Conservation (phyloP, 306 rosid genomes). For the Luffa acutangula region DNA sequence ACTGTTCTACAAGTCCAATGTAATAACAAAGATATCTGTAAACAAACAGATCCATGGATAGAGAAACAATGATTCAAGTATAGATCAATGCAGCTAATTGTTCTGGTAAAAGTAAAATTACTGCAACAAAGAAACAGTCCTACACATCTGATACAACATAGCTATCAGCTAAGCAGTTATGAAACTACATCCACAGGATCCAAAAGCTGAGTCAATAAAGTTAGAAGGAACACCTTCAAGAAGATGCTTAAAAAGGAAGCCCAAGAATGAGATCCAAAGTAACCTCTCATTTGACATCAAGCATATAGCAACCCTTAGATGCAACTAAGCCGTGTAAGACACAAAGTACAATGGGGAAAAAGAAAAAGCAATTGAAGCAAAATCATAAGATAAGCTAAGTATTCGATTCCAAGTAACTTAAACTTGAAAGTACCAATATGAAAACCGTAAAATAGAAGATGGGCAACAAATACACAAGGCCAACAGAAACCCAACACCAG, state of each 20-base stretch:
- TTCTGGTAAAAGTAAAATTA: background rate
- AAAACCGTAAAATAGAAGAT: background rate
- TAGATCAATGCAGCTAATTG: background rate
- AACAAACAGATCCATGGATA: background rate
- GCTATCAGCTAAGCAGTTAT: background rate
- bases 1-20: background rate
- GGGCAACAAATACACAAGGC: background rate
- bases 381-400: background rate
- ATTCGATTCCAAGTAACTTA: background rate
- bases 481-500: background rate
- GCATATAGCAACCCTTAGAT: background rate
- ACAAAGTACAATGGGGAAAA: background rate
- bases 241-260: background rate
- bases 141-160: background rate
- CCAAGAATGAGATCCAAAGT: background rate
- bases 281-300: background rate
- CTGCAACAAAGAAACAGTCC: background rate
- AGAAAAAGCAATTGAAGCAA: background rate
- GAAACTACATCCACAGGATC: slow-evolving; percentile 3
- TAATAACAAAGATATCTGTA: background rate
- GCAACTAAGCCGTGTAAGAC: background rate
- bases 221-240: background rate
- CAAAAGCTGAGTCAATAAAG: background rate
- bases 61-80: background rate
- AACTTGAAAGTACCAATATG: background rate